These are phyloP conservation scores for Pelargonium cotyledonis DNA, from an alignment of 441 rosid species.

Conservation along the genomic window DNA sequence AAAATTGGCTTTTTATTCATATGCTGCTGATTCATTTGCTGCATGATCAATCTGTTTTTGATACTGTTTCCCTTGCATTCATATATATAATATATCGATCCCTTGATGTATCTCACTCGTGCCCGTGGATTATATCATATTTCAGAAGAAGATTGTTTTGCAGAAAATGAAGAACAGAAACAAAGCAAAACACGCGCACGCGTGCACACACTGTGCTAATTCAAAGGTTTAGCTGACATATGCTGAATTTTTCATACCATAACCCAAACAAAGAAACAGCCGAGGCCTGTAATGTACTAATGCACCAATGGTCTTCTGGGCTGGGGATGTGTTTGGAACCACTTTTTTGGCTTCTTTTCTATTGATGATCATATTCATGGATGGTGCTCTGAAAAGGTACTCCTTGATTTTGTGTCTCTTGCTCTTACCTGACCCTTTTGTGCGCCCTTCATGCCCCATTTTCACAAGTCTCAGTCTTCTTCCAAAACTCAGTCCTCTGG, in stretches of 20 bases:
- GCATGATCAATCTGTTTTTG: too few relatives aligned
- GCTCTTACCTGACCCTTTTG: background rate
- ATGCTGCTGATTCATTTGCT: too few relatives aligned
- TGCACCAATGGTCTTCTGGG: slow-evolving; percentile 8
- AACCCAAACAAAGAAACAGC: slow-evolving; percentile 43
- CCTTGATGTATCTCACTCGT: too few relatives aligned
- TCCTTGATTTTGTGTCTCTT: slow-evolving; percentile 27
- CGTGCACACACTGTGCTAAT: too few relatives aligned
- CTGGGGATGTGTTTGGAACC: too few relatives aligned
- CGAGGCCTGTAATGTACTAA: slow-evolving; percentile 28
- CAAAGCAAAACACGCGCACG: too few relatives aligned
- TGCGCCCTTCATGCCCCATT: slow-evolving; percentile 23
- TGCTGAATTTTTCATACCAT: slow-evolving; percentile 13
- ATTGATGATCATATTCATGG: background rate
- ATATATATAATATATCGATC: too few relatives aligned
- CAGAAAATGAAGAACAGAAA: too few relatives aligned
- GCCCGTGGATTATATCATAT: too few relatives aligned
- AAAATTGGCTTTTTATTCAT: too few relatives aligned
- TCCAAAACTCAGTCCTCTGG: slow-evolving; percentile 3
- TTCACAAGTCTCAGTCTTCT: slow-evolving; percentile 24
- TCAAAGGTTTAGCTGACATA: background rate
- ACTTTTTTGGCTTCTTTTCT: slow-evolving; percentile 14
- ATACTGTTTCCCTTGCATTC: too few relatives aligned
- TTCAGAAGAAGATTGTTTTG: too few relatives aligned
- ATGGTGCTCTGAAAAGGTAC: slow-evolving; percentile 18